Evolutionary conservation across 1,284 basidiomycete genomes (phyloP), one percentile per base, ranked within the genome.

Genomic region (Irpex rosettiformis): DNA sequence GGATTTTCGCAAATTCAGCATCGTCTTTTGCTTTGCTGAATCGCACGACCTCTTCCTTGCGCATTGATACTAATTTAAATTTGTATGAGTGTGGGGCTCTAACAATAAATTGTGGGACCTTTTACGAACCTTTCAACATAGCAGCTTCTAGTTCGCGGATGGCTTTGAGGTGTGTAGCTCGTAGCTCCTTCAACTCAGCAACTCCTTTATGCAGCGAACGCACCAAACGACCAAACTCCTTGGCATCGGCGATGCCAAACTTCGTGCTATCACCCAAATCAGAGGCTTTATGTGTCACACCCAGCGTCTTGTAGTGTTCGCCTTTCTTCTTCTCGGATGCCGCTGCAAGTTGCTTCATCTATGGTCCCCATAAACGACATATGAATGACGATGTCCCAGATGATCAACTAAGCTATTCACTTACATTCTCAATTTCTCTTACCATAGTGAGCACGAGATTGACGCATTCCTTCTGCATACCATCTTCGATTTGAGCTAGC

Each of bases 11-110:
- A 70, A 93, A 93, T 47, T 89, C 88, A 1, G 83, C 80, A 67
- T 96, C 93, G 45, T 79, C 79, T 59, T 84, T 85, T 0, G 91
- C 92, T 62, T 83, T 85, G 54, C 86, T 80, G 70, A 93, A 93
- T 2, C 91, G 81, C 22, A 75, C 74, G 27, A 91, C 85, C 65
- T 93, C 91, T 67, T 92, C 90, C 62, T 83, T 82, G 61, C 86
- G 81, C 48, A 87, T 90, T 52, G 79, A 82, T 37, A 84, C 92
- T 93, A 24, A 27, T 64, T 42, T 30, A 37, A 56, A 45, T 52
- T 40, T 42, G 42, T 21, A 18, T 45, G 21, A 43, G 40, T 56
- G 13, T 5, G 18, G 22, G 21, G 22, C n/a, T 56, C 16, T 51
- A 13, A 49, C 11, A 28, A 30, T 16, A 16, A 28, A 55, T 8